Base-by-base conservation (phyloP, 345 rosid species). In the Mercurialis annua region DNA sequence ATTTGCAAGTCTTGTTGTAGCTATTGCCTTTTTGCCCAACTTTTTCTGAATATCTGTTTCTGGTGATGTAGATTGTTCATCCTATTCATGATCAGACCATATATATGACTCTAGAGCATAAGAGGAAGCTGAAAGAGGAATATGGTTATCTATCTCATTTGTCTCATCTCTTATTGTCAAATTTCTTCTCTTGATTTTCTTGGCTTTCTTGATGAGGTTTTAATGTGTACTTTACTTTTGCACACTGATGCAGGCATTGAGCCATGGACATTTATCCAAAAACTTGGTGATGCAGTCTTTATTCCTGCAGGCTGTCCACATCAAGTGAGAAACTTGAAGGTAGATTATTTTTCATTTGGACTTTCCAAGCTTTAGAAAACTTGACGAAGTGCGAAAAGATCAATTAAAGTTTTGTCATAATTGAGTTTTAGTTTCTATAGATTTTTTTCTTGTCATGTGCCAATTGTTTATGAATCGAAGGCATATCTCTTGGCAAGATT, bases 71-170 rank as follows among this genome's bases (percentile, higher is more conserved):
- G 93, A 87, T 92, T 69, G 74, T 73, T 30, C 86, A 86, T 73
- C 95, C 95, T 0, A 85, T 90, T 36, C 86, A 85, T 64, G 98
- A 92, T 76, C 90, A 90, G 67, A 68, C 73, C 44, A 87, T 90
- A 73, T 92, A 80, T 73, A 57, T 92, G 74, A 75, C 83, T 16
- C 53, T 44, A 24, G 84, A 81, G 47, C 98, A 92, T 73, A 81
- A 81, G 73, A 73, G 52, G 76, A 86, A 72, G 80, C 89, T 90
- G 26, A 86, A 90, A 79, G 84, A 88, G 70, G 91, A 92, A 81
- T 87, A 67, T 74, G 98, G 98, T 92, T 29, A 21, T 59, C 29
- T 56, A 11, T 68, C 15, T 10, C 12, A 27, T 42, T 49, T 18
- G 26, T 33, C 5, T n/a, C n/a, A n/a, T n/a, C n/a, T n/a, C n/a